Percentiles rank a stretch among this genome's conserved stretches.
phyloP scores from a whole-genome alignment of 495 filamentous ascomycete genomes.

The Oleoguttula mirabilis region DNA sequence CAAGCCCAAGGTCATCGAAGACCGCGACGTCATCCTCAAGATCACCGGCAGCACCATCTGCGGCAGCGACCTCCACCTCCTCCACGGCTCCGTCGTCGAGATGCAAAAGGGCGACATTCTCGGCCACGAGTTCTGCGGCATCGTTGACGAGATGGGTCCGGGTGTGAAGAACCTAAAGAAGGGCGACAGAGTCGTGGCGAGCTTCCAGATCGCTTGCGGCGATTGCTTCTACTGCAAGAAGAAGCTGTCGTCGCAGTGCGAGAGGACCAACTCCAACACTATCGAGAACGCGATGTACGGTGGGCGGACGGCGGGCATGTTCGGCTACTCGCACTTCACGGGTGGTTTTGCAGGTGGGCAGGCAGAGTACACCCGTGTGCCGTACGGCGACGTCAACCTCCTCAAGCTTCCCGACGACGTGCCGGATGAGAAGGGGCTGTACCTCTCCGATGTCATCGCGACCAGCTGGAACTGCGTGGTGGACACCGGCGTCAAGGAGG shows the following conservation, averaged over 20 bases:
- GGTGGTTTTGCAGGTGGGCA: constrained; percentile 86
- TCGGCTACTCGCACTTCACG: constrained; percentile 66
- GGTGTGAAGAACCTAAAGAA: constrained; percentile 45
- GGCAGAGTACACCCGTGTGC: constrained; percentile 77
- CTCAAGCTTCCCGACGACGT: constrained; percentile 68
- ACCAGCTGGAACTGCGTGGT: constrained; percentile 77
- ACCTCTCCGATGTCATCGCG: constrained; percentile 64
- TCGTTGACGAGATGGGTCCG: constrained; percentile 60
- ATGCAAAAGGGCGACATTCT: constrained; percentile 76
- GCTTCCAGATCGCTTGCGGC: constrained; percentile 77
- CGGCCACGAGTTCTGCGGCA: constrained; percentile 80
- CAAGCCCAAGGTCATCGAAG: constrained; percentile 59
- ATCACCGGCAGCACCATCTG: constrained; percentile 81
- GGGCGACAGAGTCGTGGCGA: constrained; percentile 71
- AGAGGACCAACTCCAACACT: constrained; percentile 62
- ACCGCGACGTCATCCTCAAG: constrained; percentile 67
- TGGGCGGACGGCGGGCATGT: constrained; percentile 55
- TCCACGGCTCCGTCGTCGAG: constrained; percentile 59
- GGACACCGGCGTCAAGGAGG: constrained; percentile 68
- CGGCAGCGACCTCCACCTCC: constrained; percentile 73
- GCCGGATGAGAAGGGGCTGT: constrained; percentile 78
- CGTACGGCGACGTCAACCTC: constrained; percentile 71
- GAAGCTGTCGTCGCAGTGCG: constrained; percentile 65
- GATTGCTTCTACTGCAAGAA: constrained; percentile 65
- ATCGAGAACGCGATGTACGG: constrained; percentile 56